Percentiles rank a stretch among this genome's conserved stretches.
Evolutionary conservation across 176 grass and related monocot species (phyloP).

Genomic region (Bothriochloa decipiens): DNA sequence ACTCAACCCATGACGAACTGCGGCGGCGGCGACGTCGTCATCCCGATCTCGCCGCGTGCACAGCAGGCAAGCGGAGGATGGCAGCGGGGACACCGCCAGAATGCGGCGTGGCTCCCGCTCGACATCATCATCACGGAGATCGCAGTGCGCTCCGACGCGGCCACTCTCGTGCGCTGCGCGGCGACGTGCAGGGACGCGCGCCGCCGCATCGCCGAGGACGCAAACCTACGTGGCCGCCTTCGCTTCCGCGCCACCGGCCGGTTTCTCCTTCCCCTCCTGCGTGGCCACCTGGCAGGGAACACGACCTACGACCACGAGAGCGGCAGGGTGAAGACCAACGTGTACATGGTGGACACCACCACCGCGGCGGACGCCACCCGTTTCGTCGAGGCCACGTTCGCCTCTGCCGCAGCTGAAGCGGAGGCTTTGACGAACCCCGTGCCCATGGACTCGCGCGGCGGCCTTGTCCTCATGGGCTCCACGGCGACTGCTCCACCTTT

Average conservation of each 20-base stretch:
- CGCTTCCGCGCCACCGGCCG: background rate
- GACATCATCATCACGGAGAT: slow-evolving; percentile 2
- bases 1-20: too few species aligned
- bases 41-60: too few species aligned
- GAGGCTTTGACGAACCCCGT: background rate
- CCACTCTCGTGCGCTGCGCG: slow-evolving; percentile 21
- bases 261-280: slow-evolving; percentile 4
- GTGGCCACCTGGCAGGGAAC: background rate
- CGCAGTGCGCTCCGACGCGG: slow-evolving; percentile 8
- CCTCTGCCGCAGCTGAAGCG: background rate
- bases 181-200: background rate
- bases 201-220: background rate
- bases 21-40: too few species aligned
- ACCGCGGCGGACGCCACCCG: background rate
- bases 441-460: background rate
- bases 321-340: background rate
- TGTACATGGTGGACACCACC: background rate
- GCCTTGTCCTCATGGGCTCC: background rate
- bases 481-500: too few species aligned
- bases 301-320: too few species aligned
- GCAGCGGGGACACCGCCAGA: background rate
- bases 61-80: too few species aligned
- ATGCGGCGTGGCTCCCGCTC: slow-evolving; percentile 12
- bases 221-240: background rate
- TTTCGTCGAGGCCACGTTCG: background rate